These are phyloP conservation scores for Salvia miltiorrhiza DNA, from an alignment of 257 asterid genomes.

Conservation along the genomic window DNA sequence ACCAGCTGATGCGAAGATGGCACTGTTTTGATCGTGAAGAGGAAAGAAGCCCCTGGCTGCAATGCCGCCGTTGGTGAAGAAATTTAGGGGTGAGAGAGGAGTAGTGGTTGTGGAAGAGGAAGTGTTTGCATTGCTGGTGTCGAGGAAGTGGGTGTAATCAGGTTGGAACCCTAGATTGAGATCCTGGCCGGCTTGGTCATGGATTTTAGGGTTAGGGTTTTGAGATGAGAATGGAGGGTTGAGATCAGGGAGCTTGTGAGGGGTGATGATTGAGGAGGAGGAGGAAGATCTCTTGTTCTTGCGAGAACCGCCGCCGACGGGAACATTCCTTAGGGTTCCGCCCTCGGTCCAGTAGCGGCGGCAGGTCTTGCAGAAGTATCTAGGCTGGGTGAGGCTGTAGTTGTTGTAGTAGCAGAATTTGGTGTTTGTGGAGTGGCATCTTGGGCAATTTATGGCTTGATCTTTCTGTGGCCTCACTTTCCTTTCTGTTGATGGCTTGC, in stretches of 20 bases:
- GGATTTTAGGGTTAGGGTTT: conserved; percentile 49
- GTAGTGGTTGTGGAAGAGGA: conserved; percentile 25
- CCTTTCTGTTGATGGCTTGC: conserved; percentile 36
- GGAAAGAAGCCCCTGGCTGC: conserved; percentile 36
- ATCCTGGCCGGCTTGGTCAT: conserved; percentile 47
- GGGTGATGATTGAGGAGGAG: conserved; percentile 11
- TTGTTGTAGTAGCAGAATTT: conserved; percentile 85
- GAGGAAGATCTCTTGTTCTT: conserved; percentile 45
- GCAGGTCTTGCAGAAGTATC: conserved; percentile 81
- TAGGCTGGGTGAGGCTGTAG: conserved; percentile 75
- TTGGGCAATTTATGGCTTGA: conserved; percentile 57
- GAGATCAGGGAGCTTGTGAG: conserved; percentile 36
- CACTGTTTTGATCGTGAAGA: conserved; percentile 21
- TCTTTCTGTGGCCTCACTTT: conserved; percentile 63
- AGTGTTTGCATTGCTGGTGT: conserved; percentile 20
- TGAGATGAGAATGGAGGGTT: conserved; percentile 40
- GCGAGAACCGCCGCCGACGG: conserved; percentile 76
- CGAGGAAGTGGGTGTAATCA: conserved; percentile 36
- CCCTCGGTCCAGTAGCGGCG: conserved; percentile 89
- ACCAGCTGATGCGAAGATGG: conserved; percentile 35
- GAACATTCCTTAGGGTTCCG: conserved; percentile 73
- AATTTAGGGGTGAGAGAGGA: conserved; percentile 43
- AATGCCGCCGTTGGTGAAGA: conserved; percentile 46
- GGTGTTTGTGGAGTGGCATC: conserved; percentile 72
- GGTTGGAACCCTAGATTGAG: conserved; percentile 50